phyloP scores from a whole-genome alignment of 139 green algal species.

The Chlorella sorokiniana region DNA sequence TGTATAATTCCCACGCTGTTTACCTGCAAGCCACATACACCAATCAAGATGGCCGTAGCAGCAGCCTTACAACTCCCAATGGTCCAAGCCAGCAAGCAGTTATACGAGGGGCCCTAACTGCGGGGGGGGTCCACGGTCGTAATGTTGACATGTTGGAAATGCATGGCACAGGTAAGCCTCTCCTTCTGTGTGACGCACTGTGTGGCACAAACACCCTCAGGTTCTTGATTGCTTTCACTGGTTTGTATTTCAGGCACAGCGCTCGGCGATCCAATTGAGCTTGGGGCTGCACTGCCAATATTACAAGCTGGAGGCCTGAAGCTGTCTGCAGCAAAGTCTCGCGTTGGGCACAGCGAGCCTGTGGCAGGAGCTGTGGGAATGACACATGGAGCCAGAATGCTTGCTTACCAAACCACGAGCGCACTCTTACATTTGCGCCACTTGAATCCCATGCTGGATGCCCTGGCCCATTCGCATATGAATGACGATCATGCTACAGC shows the following conservation, averaged over 20 bases:
- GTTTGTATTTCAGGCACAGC: slow-evolving; percentile 49
- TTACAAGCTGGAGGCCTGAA: slow-evolving; percentile 38
- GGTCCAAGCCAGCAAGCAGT: slow-evolving; percentile 53
- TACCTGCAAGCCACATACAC: slow-evolving; percentile 19
- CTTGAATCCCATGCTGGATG: slow-evolving; percentile 3
- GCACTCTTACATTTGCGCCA: background rate
- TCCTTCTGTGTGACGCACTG: background rate
- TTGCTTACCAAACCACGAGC: background rate
- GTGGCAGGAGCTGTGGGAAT: slow-evolving; percentile 40
- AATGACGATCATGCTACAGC: too few species aligned
- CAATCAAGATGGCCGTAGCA: slow-evolving; percentile 66
- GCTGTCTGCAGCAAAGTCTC: slow-evolving; percentile 44
- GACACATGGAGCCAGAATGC: slow-evolving; percentile 29
- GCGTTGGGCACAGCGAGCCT: slow-evolving; percentile 53
- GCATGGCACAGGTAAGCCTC: slow-evolving; percentile 60
- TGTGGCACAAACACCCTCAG: background rate
- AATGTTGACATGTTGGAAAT: slow-evolving; percentile 42
- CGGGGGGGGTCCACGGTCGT: slow-evolving; percentile 6
- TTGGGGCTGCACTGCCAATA: slow-evolving; percentile 57
- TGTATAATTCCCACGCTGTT: background rate
- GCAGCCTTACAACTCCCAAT: slow-evolving; percentile 58
- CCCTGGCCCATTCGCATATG: background rate
- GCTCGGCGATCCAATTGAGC: slow-evolving; percentile 86
- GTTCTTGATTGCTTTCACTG: background rate
- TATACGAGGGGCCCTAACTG: slow-evolving; percentile 9